Conservation (phyloP, 257 asterid genomes). For the Penstemon barbatus region DNA sequence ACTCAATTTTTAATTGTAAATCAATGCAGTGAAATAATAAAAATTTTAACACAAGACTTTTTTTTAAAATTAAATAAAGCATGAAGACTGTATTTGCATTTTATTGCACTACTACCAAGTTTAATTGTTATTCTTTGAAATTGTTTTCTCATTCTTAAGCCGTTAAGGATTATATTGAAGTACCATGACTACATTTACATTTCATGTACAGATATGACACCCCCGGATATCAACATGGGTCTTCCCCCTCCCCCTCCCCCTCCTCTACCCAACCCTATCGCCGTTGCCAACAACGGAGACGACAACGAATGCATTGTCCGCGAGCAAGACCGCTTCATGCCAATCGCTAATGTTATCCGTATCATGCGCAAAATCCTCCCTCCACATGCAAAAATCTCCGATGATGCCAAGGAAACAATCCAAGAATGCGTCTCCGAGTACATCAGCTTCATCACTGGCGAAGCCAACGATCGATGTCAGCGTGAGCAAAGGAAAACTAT, state of each 20-base stretch:
- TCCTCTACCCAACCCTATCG: constrained; percentile 32
- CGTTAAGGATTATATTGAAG: too few relatives aligned
- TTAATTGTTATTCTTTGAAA: too few relatives aligned
- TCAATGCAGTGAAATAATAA: too few relatives aligned
- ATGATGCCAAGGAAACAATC: constrained; percentile 92
- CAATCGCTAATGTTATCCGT: constrained; percentile 85
- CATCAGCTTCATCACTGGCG: constrained; percentile 92
- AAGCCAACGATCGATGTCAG: constrained; percentile 93
- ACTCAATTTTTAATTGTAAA: too few relatives aligned
- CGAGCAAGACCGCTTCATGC: constrained; percentile 98
- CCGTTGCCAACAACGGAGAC: not conserved
- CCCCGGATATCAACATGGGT: constrained; percentile 51
- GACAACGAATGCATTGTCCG: constrained; percentile 70
- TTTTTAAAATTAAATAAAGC: too few relatives aligned
- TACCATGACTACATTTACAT: not conserved
- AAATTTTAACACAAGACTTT: too few relatives aligned
- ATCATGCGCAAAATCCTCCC: constrained; percentile 91
- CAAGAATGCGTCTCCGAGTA: constrained; percentile 93
- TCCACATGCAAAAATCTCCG: constrained; percentile 85
- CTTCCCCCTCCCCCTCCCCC: constrained; percentile 39
- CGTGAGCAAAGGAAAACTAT: constrained; percentile 94
- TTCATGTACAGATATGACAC: constrained; percentile 37
- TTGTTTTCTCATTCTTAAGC: too few relatives aligned
- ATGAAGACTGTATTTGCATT: too few relatives aligned
- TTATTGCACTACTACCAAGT: not conserved